These are phyloP conservation scores for Curvularia sp. DNA, from an alignment of 2,329 filamentous ascomycete species.

Conservation along the genomic window DNA sequence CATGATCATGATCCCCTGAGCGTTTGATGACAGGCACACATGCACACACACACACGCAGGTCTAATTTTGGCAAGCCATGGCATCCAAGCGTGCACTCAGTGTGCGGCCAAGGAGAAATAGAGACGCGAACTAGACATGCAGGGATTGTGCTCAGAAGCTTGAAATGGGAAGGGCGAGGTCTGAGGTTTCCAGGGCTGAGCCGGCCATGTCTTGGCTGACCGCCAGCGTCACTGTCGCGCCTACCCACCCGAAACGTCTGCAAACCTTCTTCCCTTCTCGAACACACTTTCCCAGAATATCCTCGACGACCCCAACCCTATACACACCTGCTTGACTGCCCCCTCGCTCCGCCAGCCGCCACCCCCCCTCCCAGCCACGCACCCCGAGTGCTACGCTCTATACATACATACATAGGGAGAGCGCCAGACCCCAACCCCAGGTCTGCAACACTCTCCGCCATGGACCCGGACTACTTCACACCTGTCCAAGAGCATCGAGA, in stretches of 20 bases:
- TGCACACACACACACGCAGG: background rate
- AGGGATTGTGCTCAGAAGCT: conserved; percentile 13
- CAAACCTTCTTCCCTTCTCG: conserved; percentile 14
- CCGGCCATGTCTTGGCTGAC: conserved; percentile 16
- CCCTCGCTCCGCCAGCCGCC: conserved; percentile 4
- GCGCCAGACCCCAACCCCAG: conserved; percentile 13
- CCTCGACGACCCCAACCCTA: conserved; percentile 9
- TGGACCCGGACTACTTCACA: conserved; percentile 47
- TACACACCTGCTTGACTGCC: background rate
- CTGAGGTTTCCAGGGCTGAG: conserved; percentile 21
- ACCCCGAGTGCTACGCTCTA: conserved; percentile 14
- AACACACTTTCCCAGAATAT: background rate
- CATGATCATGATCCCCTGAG: conserved; percentile 25
- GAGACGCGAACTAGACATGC: conserved; percentile 15
- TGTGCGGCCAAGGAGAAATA: conserved; percentile 16
- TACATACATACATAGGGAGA: conserved; percentile 15
- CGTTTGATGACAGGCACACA: conserved; percentile 31
- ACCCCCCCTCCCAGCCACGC: conserved; percentile 11
- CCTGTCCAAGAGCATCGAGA: conserved; percentile 31
- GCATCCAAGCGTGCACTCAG: conserved; percentile 1
- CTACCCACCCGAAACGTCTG: conserved; percentile 17
- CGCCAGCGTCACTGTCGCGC: conserved; percentile 21
- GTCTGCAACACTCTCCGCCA: conserved; percentile 23
- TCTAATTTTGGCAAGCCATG: conserved; percentile 28
- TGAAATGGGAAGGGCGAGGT: conserved; percentile 12